Base-by-base conservation (phyloP, 2,329 filamentous ascomycete species). In the Reticulascus tulasneorum region DNA sequence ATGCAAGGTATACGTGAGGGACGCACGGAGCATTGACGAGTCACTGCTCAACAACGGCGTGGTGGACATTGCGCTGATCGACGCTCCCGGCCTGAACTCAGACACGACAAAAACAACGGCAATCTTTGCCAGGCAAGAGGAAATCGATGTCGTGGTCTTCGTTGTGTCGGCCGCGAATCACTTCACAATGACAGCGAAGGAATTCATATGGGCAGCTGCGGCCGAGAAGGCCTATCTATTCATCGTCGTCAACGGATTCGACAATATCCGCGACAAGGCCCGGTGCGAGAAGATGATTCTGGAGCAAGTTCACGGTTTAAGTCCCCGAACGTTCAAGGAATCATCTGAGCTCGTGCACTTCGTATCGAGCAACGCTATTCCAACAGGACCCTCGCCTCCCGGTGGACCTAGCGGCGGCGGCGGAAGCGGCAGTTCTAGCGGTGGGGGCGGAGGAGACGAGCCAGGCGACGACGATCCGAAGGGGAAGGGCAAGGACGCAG, bases 201-300 rank as follows among this genome's bases (percentile, higher is more conserved):
- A 98, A 52, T 98, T 98, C 54, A 95, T 98, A 44, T 86, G 86
- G 71, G 91, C 91, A 33, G 93, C 93, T 2, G 93, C 93, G 1
- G 81, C 91, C 25, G 93, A 98, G 56, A 98, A 98, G 64, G 91
- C 93, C 0, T 98, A 98, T 56, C 90, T 98, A 45, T 98, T 98
- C 60, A 94, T 98, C 61, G 93, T 98, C 11, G 93, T 98, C 48
- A 98, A 46, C 57, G 90, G 91, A 13, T 98, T 89, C 53, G 93
- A 98, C 62, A 84, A 85, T 43, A 97, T 98, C 51, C 77, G 84
- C 46, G 90, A 97, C 61, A 93, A 96, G 67, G 75, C 87, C 41
- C 76, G 91, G 40, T 97, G 91, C 59, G 79, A 95, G 59, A 88
- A 93, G 55, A 86, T 88, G 78, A 93, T 98, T 32, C 61, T 98